These are phyloP conservation scores for Pyrenochaeta sp. DNA, from an alignment of 2,329 filamentous ascomycete species.

Conservation along the genomic window DNA sequence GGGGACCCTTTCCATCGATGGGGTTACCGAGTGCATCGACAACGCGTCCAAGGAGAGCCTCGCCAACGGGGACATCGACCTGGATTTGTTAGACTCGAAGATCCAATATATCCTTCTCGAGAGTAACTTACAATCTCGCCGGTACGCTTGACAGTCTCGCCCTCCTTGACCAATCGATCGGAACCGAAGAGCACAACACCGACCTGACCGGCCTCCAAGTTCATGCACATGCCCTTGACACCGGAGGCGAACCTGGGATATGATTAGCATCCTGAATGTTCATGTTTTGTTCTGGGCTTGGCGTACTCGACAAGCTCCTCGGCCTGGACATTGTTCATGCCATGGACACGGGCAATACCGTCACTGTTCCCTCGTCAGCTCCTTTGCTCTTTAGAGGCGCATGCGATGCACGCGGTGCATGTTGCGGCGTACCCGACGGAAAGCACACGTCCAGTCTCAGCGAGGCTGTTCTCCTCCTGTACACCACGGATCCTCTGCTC, in stretches of 20 bases:
- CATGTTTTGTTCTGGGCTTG: constrained; percentile 14
- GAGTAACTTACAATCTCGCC: constrained; percentile 87
- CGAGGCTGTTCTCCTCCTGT: constrained; percentile 93
- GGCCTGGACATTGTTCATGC: constrained; percentile 99
- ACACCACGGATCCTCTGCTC: constrained; percentile 99
- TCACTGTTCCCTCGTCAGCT: constrained; percentile 71
- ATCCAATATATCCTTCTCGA: neutral
- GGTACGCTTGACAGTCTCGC: constrained; percentile 99
- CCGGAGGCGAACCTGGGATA: constrained; percentile 88
- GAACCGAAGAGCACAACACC: constrained; percentile 99
- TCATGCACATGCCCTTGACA: constrained; percentile 99
- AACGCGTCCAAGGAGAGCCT: constrained; percentile 94
- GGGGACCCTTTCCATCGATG: constrained; percentile 98
- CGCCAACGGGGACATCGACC: constrained; percentile 96
- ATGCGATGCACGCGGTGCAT: constrained; percentile 41
- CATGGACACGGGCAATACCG: constrained; percentile 99
- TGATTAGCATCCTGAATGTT: constrained; percentile 34
- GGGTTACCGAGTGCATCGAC: constrained; percentile 98
- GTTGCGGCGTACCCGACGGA: constrained; percentile 87
- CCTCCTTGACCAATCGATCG: constrained; percentile 99
- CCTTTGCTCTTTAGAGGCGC: constrained; percentile 26
- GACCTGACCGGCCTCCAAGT: constrained; percentile 99
- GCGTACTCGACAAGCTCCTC: constrained; percentile 99
- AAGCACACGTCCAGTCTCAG: constrained; percentile 98
- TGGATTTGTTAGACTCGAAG: constrained; percentile 56